Percentiles rank a stretch among this genome's conserved stretches.
Conservation (phyloP, 768 basidiomycete species). For the Amanita phalloides region DNA sequence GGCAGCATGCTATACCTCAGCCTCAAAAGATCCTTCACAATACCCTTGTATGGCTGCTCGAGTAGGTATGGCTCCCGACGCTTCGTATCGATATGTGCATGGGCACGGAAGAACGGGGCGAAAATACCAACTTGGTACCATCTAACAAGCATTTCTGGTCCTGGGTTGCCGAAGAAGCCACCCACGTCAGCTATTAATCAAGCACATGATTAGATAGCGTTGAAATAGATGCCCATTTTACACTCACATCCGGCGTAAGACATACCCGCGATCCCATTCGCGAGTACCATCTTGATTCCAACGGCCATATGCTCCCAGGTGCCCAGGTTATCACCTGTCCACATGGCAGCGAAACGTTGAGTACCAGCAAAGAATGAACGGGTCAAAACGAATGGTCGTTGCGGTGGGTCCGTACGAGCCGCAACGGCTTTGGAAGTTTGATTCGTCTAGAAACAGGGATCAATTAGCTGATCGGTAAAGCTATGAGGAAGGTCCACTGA, state of each 20-base stretch:
- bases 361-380: slow-evolving; percentile 94
- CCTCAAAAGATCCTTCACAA: slow-evolving; percentile 67
- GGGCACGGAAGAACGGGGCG: slow-evolving; percentile 96
- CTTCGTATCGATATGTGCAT: slow-evolving; percentile 97
- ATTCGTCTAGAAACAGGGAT: slow-evolving; percentile 48
- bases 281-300: slow-evolving; percentile 87
- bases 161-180: slow-evolving; percentile 97
- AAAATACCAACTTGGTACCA: slow-evolving; percentile 98
- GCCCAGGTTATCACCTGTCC: slow-evolving; percentile 97
- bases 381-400: slow-evolving; percentile 91
- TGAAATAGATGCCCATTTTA: neutral
- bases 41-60: slow-evolving; percentile 81
- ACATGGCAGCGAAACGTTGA: slow-evolving; percentile 93
- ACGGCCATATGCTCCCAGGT: slow-evolving; percentile 98
- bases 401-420: slow-evolving; percentile 60
- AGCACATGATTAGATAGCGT: neutral
- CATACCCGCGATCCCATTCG: slow-evolving; percentile 85
- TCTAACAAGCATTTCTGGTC: slow-evolving; percentile 86
- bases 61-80: slow-evolving; percentile 91
- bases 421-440: slow-evolving; percentile 72
- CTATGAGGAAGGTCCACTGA: slow-evolving; percentile 22
- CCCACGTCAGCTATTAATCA: slow-evolving; percentile 78
- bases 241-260: slow-evolving; percentile 81
- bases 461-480: neutral
- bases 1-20: slow-evolving; percentile 83